Evolutionary conservation across 805 yeast genomes (phyloP).

Genomic region (Debaryomyces tyrocola): DNA sequence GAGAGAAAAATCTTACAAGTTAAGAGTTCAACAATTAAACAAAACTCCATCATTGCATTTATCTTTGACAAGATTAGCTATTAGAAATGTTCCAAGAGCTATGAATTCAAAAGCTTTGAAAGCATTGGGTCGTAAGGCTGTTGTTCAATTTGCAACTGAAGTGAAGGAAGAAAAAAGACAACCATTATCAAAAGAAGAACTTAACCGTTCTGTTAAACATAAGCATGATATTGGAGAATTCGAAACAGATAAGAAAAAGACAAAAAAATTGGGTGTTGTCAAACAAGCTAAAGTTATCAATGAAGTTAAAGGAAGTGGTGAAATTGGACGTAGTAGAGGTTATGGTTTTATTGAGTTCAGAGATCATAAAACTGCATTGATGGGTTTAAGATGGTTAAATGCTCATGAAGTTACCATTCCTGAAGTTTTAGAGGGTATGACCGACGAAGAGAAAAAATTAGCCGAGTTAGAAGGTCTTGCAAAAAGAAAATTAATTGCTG

Average conservation of each 20-base stretch:
- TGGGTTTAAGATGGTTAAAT: slow-evolving; percentile 96
- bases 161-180: slow-evolving; percentile 75
- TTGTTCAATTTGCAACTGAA: slow-evolving; percentile 90
- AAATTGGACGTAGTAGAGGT: slow-evolving; percentile 89
- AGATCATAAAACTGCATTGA: slow-evolving; percentile 88
- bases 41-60: slow-evolving; percentile 90
- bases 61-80: slow-evolving; percentile 92
- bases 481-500: slow-evolving; percentile 81
- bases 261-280: slow-evolving; percentile 85
- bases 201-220: slow-evolving; percentile 71
- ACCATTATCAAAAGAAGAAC: slow-evolving; percentile 86
- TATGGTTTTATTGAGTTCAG: slow-evolving; percentile 93
- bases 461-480: slow-evolving; percentile 54
- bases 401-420: slow-evolving; percentile 78
- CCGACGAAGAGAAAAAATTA: slow-evolving; percentile 62
- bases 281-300: slow-evolving; percentile 89
- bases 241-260: slow-evolving; percentile 48
- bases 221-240: slow-evolving; percentile 45
- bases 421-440: slow-evolving; percentile 71
- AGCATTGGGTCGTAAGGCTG: slow-evolving; percentile 90
- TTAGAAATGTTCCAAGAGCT: slow-evolving; percentile 90
- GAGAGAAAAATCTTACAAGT: slow-evolving; percentile 81
- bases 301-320: slow-evolving; percentile 89
- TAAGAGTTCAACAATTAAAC: slow-evolving; percentile 86
- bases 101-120: slow-evolving; percentile 87